Evolutionary conservation across 2,329 filamentous ascomycete species (phyloP).

Genomic region (Fusarium palustre): DNA sequence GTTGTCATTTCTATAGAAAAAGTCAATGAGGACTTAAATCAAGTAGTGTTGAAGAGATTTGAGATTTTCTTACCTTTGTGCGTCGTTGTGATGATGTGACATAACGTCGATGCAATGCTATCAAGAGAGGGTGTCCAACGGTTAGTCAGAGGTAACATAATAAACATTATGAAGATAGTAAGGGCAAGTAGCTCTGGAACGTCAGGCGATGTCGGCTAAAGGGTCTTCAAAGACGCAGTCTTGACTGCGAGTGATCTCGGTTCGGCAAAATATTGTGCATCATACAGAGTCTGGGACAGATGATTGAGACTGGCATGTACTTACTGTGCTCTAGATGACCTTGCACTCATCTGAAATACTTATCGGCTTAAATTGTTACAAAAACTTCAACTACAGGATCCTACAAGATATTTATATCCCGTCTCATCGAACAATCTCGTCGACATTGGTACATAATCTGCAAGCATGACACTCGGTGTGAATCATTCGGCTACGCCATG

Average conservation of each 20-base stretch:
- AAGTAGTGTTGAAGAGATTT: neutral
- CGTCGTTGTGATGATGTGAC: neutral
- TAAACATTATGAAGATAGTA: fast-evolving
- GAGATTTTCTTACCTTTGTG: neutral
- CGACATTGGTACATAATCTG: fast-evolving
- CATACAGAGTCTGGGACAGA: neutral
- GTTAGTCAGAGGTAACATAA: neutral
- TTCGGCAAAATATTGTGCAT: conserved; percentile 35
- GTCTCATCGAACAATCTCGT: too few relatives aligned
- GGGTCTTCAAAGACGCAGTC: conserved; percentile 25
- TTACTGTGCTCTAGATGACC: neutral
- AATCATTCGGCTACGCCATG: neutral
- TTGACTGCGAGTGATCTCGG: conserved; percentile 18
- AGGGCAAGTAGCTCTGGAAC: neutral
- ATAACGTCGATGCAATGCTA: fast-evolving
- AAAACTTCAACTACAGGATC: fast-evolving
- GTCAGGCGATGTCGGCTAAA: conserved; percentile 31
- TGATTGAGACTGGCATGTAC: fast-evolving
- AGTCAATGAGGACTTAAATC: too few relatives aligned
- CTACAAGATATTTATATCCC: neutral
- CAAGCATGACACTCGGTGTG: neutral
- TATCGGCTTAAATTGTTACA: neutral
- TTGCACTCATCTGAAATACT: fast-evolving
- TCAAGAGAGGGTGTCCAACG: fast-evolving
- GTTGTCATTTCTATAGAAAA: neutral